These are phyloP conservation scores for Lasiosphaeria hispida DNA, from an alignment of 495 filamentous ascomycete genomes.

Conservation along the genomic window DNA sequence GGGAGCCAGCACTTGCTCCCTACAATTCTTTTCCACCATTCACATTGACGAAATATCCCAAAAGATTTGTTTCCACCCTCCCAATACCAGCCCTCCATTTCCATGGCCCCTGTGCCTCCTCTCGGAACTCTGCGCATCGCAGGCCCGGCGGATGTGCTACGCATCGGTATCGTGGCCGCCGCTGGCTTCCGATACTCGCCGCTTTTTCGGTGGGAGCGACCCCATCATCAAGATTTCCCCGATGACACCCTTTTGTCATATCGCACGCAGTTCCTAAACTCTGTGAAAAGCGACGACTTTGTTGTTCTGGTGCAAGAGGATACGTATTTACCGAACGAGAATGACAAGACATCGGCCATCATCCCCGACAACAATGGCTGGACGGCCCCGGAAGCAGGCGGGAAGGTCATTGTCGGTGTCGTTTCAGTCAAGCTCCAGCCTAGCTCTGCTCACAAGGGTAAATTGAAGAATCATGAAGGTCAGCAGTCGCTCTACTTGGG, in stretches of 20 bases:
- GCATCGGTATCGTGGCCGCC: constrained; percentile 2
- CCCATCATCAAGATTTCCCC: constrained; percentile 9
- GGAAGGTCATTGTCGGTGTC: constrained; percentile 1
- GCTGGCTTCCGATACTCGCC: constrained; percentile 12
- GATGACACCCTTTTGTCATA: constrained; percentile 7
- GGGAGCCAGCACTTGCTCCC: too few species aligned
- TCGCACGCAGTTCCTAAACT: constrained; percentile 1
- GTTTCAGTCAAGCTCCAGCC: constrained; percentile 1
- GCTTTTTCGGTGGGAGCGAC: constrained; percentile 9
- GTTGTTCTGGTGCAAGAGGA: constrained; percentile 10
- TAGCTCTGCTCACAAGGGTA: background rate
- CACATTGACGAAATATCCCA: too few species aligned
- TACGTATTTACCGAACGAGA: background rate
- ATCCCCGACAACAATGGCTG: constrained; percentile 6
- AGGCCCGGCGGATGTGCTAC: constrained; percentile 1
- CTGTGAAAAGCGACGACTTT: constrained; percentile 3
- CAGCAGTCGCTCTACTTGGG: background rate
- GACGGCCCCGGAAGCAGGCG: constrained; percentile 1
- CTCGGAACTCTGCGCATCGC: background rate
- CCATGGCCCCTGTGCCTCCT: background rate
- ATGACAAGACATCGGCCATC: constrained; percentile 5
- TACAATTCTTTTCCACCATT: too few species aligned
- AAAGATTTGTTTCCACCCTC: too few species aligned
- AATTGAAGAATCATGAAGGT: constrained; percentile 5
- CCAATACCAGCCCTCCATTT: too few species aligned